A percentile compares a stretch with the other conserved stretches of the same genome.
Conservation (phyloP, 306 rosid genomes). For the Quercus variabilis region DNA sequence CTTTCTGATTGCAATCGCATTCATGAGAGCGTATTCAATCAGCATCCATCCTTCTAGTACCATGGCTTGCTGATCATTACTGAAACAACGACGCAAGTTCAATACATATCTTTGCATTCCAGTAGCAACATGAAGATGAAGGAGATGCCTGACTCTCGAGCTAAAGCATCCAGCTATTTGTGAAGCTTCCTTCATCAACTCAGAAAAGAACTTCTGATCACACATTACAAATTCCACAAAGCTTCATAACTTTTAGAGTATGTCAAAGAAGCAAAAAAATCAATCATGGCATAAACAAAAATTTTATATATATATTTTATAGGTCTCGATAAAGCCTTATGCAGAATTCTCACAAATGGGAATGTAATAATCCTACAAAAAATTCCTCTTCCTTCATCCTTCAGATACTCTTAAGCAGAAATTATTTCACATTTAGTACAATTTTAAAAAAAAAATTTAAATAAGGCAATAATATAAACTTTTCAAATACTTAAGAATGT, state of each 20-base stretch:
- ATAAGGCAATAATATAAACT: too few relatives aligned
- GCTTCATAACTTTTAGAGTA: background rate
- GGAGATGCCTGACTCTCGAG: slow-evolving; percentile 73
- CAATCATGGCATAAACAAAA: background rate
- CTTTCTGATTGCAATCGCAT: slow-evolving; percentile 79
- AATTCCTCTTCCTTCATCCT: background rate
- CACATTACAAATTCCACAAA: slow-evolving; percentile 46
- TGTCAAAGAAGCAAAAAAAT: background rate
- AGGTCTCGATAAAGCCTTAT: background rate
- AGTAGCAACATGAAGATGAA: slow-evolving; percentile 67
- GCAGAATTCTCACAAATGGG: background rate
- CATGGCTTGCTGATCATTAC: slow-evolving; percentile 49
- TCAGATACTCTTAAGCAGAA: too few relatives aligned
- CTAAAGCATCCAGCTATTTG: slow-evolving; percentile 65
- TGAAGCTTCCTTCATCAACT: slow-evolving; percentile 81
- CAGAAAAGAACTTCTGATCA: slow-evolving; percentile 73
- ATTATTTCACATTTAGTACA: too few relatives aligned
- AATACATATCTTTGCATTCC: slow-evolving; percentile 70
- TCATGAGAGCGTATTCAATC: slow-evolving; percentile 80
- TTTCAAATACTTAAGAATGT: too few relatives aligned
- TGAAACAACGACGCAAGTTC: slow-evolving; percentile 60
- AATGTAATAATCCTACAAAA: background rate
- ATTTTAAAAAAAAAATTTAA: too few relatives aligned
- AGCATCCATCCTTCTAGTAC: slow-evolving; percentile 67
- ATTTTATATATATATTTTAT: background rate